These are phyloP conservation scores for Cystobasidium tubakii DNA, from an alignment of 768 basidiomycete genomes.

Conservation along the genomic window DNA sequence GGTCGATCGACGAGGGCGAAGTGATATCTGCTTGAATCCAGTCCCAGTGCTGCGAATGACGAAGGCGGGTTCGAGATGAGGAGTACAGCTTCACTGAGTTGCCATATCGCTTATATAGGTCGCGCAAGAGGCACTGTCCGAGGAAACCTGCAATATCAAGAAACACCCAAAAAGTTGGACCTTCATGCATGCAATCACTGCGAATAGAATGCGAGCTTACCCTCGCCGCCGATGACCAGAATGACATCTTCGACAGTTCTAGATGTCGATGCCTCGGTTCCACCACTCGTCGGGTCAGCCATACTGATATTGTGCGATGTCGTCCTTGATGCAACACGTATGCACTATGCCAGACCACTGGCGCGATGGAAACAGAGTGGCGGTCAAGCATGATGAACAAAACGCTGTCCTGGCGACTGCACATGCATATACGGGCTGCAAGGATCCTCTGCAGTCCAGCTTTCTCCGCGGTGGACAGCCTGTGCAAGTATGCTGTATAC, in stretches of 20 bases:
- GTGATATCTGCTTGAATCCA: slow-evolving; percentile 89
- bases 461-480: no score
- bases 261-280: not conserved
- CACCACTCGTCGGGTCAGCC: not conserved
- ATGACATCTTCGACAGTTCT: not conserved
- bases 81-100: slow-evolving; percentile 74
- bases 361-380: no score
- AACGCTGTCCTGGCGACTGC: no score
- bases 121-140: slow-evolving; percentile 83
- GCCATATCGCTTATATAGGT: slow-evolving; percentile 65
- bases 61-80: slow-evolving; percentile 76
- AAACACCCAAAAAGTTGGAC: no score
- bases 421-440: no score
- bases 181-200: slow-evolving; percentile 48
- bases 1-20: slow-evolving; percentile 63
- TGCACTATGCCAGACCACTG: not conserved
- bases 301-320: not conserved
- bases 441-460: no score
- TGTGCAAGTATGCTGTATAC: no score
- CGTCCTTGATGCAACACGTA: not conserved
- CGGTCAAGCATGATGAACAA: no score
- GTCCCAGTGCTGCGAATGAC: slow-evolving; percentile 51
- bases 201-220: not conserved
- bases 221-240: slow-evolving; percentile 29
- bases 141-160: slow-evolving; percentile 73